phyloP scores from a whole-genome alignment of 768 basidiomycete species.

The Kwoniella sp. region DNA sequence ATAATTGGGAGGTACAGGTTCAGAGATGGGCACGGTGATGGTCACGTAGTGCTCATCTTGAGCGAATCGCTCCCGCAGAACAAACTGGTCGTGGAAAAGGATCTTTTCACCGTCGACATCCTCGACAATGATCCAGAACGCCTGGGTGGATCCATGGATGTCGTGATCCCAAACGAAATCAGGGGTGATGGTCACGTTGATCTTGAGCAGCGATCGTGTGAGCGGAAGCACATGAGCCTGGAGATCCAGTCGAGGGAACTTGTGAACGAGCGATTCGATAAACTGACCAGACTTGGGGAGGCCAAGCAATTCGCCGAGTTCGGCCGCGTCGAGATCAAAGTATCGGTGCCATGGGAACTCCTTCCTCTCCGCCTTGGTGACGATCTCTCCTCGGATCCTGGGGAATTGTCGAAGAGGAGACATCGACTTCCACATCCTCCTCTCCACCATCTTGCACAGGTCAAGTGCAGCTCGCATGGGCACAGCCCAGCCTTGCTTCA shows the following conservation, averaged over 20 bases:
- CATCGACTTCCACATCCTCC: constrained; percentile 90
- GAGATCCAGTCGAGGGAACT: constrained; percentile 91
- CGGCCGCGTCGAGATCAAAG: constrained; percentile 77
- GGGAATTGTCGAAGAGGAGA: constrained; percentile 96
- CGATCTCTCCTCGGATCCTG: constrained; percentile 58
- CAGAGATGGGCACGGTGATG: constrained; percentile 91
- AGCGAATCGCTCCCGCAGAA: constrained; percentile 84
- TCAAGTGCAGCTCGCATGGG: constrained; percentile 87
- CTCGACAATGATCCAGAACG: constrained; percentile 89
- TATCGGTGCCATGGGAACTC: constrained; percentile 99
- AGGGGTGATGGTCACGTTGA: constrained; percentile 91
- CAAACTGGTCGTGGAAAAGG: constrained; percentile 88
- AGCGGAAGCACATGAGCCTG: constrained; percentile 97
- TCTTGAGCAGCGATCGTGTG: constrained; percentile 82
- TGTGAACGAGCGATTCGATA: constrained; percentile 88
- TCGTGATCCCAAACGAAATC: constrained; percentile 98
- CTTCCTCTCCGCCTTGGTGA: constrained; percentile 86
- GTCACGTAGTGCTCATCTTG: constrained; percentile 93
- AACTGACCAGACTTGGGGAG: constrained; percentile 87
- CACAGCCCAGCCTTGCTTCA: constrained; percentile 96
- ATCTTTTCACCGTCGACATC: constrained; percentile 96
- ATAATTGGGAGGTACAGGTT: constrained; percentile 96
- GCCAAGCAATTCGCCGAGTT: constrained; percentile 91
- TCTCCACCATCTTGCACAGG: constrained; percentile 89
- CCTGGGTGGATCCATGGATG: constrained; percentile 79